Conservation (phyloP, 2,329 filamentous ascomycete genomes). For the Aspergillus felis region DNA sequence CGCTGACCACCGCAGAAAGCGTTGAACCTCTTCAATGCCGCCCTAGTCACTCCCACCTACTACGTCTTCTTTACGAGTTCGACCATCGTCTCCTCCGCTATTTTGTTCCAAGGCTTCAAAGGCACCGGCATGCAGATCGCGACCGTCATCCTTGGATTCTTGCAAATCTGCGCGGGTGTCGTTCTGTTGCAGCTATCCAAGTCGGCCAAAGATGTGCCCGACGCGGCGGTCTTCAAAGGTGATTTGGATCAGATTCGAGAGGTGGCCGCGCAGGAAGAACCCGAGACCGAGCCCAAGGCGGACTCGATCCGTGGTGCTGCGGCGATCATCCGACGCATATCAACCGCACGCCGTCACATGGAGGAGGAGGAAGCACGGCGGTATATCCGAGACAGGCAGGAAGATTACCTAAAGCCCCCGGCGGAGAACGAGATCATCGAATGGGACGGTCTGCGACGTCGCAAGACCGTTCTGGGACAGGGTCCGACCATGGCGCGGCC, state of each 20-base stretch:
- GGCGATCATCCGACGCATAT: conserved; percentile 81
- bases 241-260: conserved; percentile 94
- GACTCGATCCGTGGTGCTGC: conserved; percentile 91
- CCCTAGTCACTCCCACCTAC: conserved; percentile 94
- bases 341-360: conserved; percentile 68
- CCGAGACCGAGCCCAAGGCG: conserved; percentile 93
- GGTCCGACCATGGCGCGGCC: conserved; percentile 41
- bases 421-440: conserved; percentile 77
- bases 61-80: conserved; percentile 98
- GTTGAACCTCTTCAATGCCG: conserved; percentile 92
- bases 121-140: conserved; percentile 75
- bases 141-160: conserved; percentile 87
- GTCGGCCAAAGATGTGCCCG: conserved; percentile 94
- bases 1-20: conserved; percentile 69
- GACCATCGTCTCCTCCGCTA: conserved; percentile 88
- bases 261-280: conserved; percentile 89
- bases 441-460: conserved; percentile 84
- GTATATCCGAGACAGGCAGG: conserved; percentile 71
- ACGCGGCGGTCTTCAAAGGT: conserved; percentile 84
- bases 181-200: conserved; percentile 94
- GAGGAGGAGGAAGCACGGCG: conserved; percentile 76
- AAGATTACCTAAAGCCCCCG: conserved; percentile 68
- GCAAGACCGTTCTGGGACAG: conserved; percentile 56
- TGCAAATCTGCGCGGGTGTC: conserved; percentile 90
- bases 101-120: conserved; percentile 92